Base-by-base conservation (phyloP, 1,284 basidiomycete species). In the Trametes hirsuta region DNA sequence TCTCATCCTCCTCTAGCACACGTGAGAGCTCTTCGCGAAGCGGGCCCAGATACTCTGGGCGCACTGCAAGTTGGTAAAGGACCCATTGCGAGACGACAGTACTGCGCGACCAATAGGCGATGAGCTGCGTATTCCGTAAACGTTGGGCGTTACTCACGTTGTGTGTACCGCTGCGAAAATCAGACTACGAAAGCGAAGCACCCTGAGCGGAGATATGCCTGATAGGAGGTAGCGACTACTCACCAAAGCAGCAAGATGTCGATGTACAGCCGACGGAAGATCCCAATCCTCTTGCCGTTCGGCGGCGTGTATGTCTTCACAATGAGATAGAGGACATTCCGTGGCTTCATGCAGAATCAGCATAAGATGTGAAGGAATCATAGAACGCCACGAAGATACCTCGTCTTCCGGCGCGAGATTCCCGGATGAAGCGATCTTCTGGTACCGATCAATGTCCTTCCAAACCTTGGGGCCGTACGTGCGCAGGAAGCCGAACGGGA, bases 41-140 rank as follows among this genome's bases (percentile, higher is more conserved):
- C 4, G 75, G 75, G 8, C 71, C 66, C 15, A 80, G 68, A 47
- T 77, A 79, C 35, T 79, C 71, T 1, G 79, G 78, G 50, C 74
- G 68, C 1, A 72, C 70, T 4, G 81, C 78, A 9, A 84, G 71
- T 44, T 79, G 69, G 56, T 72, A 81, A 11, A 85, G 74, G 64
- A 76, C 71, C 75, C 75, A 77, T 41, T 76, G 72, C 8, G 71
- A 69, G 8, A 76, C 74, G 42, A 74, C 69, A 6, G 76, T 72
- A 4, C 74, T 74, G 56, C 48, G 42, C 24, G n/a, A 6, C 41
- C 34, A 6, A 15, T 18, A 44, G 25, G 21, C 25, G n/a, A 39
- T 39, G 11, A 40, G 24, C 6, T 25, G 9, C 41, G 14, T 46
- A 6, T 14, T 53, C 8, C 24, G 34, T 37, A 49, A 21, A 22